These are phyloP conservation scores for Cornus controversa DNA, from an alignment of 148 eudicot species.

Conservation along the genomic window DNA sequence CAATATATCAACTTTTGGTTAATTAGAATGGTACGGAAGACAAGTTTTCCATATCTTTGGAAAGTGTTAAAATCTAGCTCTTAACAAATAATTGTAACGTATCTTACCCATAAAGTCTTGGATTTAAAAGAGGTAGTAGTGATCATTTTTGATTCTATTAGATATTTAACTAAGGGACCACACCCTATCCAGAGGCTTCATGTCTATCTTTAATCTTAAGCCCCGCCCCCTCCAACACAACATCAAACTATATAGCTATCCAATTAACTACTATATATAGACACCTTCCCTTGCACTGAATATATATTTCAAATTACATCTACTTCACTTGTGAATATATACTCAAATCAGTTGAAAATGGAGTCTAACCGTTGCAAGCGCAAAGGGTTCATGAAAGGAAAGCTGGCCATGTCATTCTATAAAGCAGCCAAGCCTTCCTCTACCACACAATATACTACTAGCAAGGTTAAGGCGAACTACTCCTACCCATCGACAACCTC, in stretches of 20 bases:
- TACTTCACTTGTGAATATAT: background rate
- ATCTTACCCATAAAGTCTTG: background rate
- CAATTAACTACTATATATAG: background rate
- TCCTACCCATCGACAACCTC: constrained; percentile 1
- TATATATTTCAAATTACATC: background rate
- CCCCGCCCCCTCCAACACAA: background rate
- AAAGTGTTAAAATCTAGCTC: background rate
- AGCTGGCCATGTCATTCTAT: constrained; percentile 19
- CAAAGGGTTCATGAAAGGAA: constrained; percentile 22
- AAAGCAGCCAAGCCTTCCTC: constrained; percentile 18
- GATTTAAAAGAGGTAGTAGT: background rate
- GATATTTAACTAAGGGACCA: background rate
- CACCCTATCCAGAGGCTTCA: background rate
- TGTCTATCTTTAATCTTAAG: background rate
- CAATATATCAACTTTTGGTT: too few relatives aligned
- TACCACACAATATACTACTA: background rate
- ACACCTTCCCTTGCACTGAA: background rate
- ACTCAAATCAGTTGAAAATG: background rate
- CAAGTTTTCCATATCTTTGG: background rate
- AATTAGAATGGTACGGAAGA: background rate
- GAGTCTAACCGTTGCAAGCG: constrained; percentile 21
- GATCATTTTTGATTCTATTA: background rate
- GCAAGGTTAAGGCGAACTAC: constrained; percentile 1
- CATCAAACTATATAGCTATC: background rate
- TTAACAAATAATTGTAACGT: background rate